Conservation (phyloP, 257 asterid species). For the Buddleja alternifolia region DNA sequence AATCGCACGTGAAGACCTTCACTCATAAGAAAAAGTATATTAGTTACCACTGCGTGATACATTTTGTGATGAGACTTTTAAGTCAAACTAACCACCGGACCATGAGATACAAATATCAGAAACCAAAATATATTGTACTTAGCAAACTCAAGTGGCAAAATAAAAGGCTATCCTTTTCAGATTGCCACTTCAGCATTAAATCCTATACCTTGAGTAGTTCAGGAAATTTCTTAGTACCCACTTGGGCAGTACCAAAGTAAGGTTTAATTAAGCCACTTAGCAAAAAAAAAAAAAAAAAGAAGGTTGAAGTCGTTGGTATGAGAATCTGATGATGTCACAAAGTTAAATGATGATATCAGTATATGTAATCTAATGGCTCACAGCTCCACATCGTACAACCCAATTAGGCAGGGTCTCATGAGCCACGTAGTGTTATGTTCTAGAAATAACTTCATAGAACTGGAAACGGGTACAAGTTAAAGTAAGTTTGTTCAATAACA, state of each 20-base stretch:
- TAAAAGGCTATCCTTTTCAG: neutral
- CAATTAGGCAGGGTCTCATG: no score
- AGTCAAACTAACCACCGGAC: neutral
- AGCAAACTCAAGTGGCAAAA: constrained; percentile 3
- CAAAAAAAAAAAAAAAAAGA: no score
- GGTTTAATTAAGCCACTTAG: no score
- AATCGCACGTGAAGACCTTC: constrained; percentile 76
- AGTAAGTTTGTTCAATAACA: neutral
- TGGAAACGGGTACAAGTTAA: neutral
- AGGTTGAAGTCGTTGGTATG: no score
- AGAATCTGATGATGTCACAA: no score
- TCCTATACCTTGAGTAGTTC: neutral
- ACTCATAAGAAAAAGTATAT: constrained; percentile 32
- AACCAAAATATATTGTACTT: neutral
- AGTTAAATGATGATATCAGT: no score
- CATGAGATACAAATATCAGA: neutral
- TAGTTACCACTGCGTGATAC: constrained; percentile 14
- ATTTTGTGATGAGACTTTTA: neutral
- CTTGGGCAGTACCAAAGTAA: no score
- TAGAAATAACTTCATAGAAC: neutral
- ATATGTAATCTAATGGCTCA: no score
- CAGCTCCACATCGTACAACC: no score
- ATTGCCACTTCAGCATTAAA: constrained; percentile 7
- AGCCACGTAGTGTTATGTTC: neutral
- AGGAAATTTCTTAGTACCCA: no score